phyloP scores from a whole-genome alignment of 768 basidiomycete genomes.

The Amanita phalloides region DNA sequence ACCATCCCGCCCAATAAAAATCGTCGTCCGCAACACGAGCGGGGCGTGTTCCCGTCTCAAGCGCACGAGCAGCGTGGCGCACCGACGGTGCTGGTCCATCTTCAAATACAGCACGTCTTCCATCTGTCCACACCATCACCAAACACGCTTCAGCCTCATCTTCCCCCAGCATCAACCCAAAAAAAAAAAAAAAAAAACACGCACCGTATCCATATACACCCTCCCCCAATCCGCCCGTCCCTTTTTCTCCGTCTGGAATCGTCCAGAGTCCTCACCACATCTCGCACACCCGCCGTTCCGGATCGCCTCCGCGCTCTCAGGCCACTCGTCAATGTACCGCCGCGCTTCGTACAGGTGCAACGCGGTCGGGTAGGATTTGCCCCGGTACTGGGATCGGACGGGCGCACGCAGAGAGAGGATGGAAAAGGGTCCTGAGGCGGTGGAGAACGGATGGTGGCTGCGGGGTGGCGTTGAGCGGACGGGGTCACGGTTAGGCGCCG shows the following conservation, averaged over 20 bases:
- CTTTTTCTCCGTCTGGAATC: constrained; percentile 15
- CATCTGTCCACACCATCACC: no score
- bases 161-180: no score
- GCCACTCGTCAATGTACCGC: constrained; percentile 45
- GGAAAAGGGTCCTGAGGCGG: constrained; percentile 25
- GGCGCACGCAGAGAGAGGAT: constrained; percentile 60
- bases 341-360: constrained; percentile 70
- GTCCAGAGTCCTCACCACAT: constrained; percentile 26
- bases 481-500: no score
- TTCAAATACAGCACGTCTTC: constrained; percentile 55
- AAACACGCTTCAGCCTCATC: no score
- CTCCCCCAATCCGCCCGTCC: constrained; percentile 47
- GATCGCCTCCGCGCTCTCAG: constrained; percentile 47
- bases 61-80: constrained; percentile 31
- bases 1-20: constrained; percentile 61
- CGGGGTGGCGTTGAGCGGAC: constrained; percentile 17
- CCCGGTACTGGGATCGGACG: constrained; percentile 44
- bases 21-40: constrained; percentile 47
- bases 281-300: constrained; percentile 24
- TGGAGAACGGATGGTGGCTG: constrained; percentile 16
- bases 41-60: constrained; percentile 39
- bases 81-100: constrained; percentile 61
- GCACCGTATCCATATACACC: constrained; percentile 38
- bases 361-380: constrained; percentile 53
- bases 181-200: constrained; percentile 18